A percentile compares a stretch with the other conserved stretches of the same genome.
Conservation (phyloP, 371 early-diverging fungal genomes). For the Entomophthora muscae region DNA sequence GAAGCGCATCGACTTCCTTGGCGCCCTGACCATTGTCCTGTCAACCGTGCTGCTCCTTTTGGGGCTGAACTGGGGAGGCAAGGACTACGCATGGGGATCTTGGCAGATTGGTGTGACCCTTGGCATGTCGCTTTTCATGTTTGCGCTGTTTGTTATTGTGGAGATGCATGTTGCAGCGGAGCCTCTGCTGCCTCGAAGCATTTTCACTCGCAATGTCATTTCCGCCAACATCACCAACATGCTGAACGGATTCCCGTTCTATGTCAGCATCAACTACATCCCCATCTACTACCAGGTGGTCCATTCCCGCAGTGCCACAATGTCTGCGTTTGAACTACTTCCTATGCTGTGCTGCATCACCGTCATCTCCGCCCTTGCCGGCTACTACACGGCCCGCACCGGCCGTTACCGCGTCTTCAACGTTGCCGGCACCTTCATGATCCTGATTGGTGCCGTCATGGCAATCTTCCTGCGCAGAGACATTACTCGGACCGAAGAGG, state of each 20-base stretch:
- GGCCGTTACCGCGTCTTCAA: slow-evolving; percentile 21
- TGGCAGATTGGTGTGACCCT: slow-evolving; percentile 30
- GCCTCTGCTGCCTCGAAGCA: slow-evolving; percentile 29
- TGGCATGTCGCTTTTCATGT: slow-evolving; percentile 21
- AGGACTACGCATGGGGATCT: slow-evolving; percentile 25
- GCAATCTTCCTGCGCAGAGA: slow-evolving; percentile 14
- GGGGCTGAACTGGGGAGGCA: slow-evolving; percentile 39
- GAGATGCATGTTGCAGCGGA: slow-evolving; percentile 33
- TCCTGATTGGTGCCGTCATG: slow-evolving; percentile 18
- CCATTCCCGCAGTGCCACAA: slow-evolving; percentile 26
- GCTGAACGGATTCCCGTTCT: slow-evolving; percentile 27
- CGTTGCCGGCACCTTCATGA: slow-evolving; percentile 20
- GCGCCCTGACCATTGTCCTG: slow-evolving; percentile 13
- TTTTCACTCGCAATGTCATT: slow-evolving; percentile 26
- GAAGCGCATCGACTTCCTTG: slow-evolving; percentile 16
- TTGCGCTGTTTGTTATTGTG: slow-evolving; percentile 26
- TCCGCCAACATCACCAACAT: slow-evolving; percentile 22
- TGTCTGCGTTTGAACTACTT: slow-evolving; percentile 33
- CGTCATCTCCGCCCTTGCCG: slow-evolving; percentile 13
- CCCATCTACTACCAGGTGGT: slow-evolving; percentile 40
- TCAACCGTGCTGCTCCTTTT: slow-evolving; percentile 16
- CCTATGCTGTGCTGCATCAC: slow-evolving; percentile 29
- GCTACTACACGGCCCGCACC: slow-evolving; percentile 15
- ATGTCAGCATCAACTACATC: slow-evolving; percentile 28
- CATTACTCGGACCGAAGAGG: neutral